These are phyloP conservation scores for Colletotrichum tofieldiae DNA, from an alignment of 2,329 filamentous ascomycete species.

Conservation along the genomic window DNA sequence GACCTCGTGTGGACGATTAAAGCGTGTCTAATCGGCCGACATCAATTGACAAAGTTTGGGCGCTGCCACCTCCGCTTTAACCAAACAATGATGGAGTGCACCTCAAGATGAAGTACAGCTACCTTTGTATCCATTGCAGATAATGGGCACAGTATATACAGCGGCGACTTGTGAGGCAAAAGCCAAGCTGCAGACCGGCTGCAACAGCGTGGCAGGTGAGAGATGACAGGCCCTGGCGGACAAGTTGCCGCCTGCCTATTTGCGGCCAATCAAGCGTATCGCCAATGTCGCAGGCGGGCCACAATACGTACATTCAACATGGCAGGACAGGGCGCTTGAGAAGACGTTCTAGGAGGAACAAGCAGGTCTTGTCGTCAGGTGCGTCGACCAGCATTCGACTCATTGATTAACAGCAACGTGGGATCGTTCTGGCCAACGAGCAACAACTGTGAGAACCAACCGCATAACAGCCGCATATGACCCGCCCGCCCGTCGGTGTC, in stretches of 20 bases:
- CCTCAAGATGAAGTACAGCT: not conserved
- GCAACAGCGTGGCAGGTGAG: slow-evolving; percentile 33
- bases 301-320: slow-evolving; percentile 15
- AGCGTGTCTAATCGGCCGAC: slow-evolving; percentile 19
- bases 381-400: slow-evolving; percentile 27
- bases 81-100: not conserved
- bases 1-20: slow-evolving; percentile 7
- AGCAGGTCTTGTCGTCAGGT: slow-evolving; percentile 27
- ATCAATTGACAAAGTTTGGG: slow-evolving; percentile 10
- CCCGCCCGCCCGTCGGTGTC: slow-evolving; percentile 28
- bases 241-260: slow-evolving; percentile 17
- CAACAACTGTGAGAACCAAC: slow-evolving; percentile 31
- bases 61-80: not conserved
- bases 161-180: not conserved
- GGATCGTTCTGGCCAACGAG: slow-evolving; percentile 28
- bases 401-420: slow-evolving; percentile 29
- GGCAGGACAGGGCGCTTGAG: slow-evolving; percentile 2
- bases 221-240: slow-evolving; percentile 29
- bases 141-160: not conserved
- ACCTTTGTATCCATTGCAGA: not conserved
- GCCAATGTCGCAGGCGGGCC: slow-evolving; percentile 19
- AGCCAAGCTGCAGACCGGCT: slow-evolving; percentile 28
- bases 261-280: slow-evolving; percentile 31
- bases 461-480: slow-evolving; percentile 39
- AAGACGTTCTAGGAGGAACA: slow-evolving; percentile 25